phyloP scores from a whole-genome alignment of 805 yeast species.

The Metschnikowia anglica region DNA sequence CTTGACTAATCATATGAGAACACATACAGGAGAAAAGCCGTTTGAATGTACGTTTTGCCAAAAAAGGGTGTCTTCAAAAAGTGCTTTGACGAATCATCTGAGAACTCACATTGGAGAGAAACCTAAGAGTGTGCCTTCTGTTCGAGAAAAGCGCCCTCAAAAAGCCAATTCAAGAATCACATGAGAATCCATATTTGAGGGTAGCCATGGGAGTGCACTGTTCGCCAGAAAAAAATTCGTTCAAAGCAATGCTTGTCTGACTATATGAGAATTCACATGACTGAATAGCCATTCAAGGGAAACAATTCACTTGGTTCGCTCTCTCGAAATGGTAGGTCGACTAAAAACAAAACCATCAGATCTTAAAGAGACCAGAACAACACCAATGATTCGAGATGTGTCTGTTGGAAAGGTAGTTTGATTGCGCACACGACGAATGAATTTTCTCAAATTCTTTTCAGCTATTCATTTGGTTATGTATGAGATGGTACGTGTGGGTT shows the following conservation, averaged over 20 bases:
- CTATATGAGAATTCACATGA: not conserved
- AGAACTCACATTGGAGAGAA: slow-evolving; percentile 1
- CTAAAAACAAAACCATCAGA: no score
- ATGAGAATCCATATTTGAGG: slow-evolving; percentile 1
- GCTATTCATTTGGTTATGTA: no score
- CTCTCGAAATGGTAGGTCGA: no score
- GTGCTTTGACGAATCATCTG: not conserved
- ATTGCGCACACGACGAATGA: no score
- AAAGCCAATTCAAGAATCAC: not conserved
- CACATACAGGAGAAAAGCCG: not conserved
- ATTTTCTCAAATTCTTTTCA: no score
- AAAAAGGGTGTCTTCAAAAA: no score
- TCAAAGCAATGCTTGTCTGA: not conserved
- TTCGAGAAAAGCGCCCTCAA: not conserved
- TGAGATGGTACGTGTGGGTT: no score
- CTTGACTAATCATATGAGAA: not conserved
- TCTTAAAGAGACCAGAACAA: no score
- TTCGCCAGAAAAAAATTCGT: not conserved
- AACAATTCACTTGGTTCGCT: no score
- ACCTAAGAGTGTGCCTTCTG: not conserved
- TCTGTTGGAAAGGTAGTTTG: no score
- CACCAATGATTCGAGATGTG: no score
- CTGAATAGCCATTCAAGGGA: no score
- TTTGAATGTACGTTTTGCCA: not conserved
- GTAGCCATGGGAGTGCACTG: not conserved